A percentile compares a stretch with the other conserved stretches of the same genome.
These are phyloP conservation scores for Cercospora sp. DNA, from an alignment of 2,329 filamentous ascomycete species.

Conservation along the genomic window DNA sequence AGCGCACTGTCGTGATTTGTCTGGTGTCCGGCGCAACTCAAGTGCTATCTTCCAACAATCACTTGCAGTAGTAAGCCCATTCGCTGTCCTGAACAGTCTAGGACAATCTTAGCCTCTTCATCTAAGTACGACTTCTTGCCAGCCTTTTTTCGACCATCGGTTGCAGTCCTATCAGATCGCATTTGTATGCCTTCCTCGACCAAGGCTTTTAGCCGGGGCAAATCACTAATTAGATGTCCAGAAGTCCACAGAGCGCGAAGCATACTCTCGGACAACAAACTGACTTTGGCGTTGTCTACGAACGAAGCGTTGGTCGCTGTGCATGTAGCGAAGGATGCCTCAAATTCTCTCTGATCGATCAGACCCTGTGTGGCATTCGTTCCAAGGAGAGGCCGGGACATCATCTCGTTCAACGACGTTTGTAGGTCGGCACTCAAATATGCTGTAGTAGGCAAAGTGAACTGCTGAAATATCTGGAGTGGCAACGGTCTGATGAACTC, in stretches of 20 bases:
- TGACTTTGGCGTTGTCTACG: slow-evolving; percentile 72
- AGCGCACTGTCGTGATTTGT: neutral
- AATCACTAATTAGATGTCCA: slow-evolving; percentile 30
- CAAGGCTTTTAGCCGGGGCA: slow-evolving; percentile 41
- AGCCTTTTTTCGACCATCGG: slow-evolving; percentile 48
- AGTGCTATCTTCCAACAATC: slow-evolving; percentile 11
- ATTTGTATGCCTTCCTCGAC: slow-evolving; percentile 53
- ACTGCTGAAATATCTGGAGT: slow-evolving; percentile 57
- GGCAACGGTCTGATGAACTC: slow-evolving; percentile 60
- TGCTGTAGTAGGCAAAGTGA: slow-evolving; percentile 50
- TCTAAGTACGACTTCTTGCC: slow-evolving; percentile 39
- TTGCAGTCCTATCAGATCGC: slow-evolving; percentile 49
- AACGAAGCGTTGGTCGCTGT: slow-evolving; percentile 61
- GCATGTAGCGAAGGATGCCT: slow-evolving; percentile 64
- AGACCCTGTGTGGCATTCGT: slow-evolving; percentile 43
- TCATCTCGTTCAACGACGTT: slow-evolving; percentile 54
- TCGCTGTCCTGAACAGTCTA: slow-evolving; percentile 39
- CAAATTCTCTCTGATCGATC: slow-evolving; percentile 53
- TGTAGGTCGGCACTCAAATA: slow-evolving; percentile 43
- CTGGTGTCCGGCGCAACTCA: neutral
- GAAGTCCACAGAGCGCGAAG: slow-evolving; percentile 53
- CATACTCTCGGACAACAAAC: slow-evolving; percentile 66
- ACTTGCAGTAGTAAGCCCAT: slow-evolving; percentile 21
- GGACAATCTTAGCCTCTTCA: slow-evolving; percentile 37
- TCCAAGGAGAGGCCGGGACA: slow-evolving; percentile 54